A percentile compares a stretch with the other conserved stretches of the same genome.
phyloP scores from a whole-genome alignment of 2,329 filamentous ascomycete species.

The Emmonsia crescens region DNA sequence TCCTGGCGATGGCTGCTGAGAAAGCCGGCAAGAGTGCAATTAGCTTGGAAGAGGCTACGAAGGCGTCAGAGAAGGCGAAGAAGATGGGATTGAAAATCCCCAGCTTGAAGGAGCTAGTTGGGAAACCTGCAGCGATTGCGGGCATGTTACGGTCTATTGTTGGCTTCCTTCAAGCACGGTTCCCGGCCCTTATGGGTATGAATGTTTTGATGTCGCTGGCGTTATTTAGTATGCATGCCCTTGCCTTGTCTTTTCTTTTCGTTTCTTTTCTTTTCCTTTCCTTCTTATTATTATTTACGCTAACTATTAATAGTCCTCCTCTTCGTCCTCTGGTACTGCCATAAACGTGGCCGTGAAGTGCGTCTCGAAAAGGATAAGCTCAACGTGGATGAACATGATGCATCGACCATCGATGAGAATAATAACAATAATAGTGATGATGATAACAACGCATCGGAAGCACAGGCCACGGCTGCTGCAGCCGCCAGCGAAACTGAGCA shows the following conservation, averaged over 20 bases:
- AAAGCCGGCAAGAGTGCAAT: conserved; percentile 51
- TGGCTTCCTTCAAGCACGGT: conserved; percentile 72
- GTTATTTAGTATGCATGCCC: conserved; percentile 58
- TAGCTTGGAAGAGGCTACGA: conserved; percentile 41
- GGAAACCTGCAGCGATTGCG: conserved; percentile 76
- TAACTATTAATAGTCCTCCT: conserved; percentile 55
- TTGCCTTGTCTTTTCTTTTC: background rate
- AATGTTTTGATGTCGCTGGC: conserved; percentile 87
- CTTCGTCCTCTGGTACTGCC: conserved; percentile 95
- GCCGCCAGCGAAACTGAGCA: conserved; percentile 13
- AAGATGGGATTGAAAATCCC: conserved; percentile 58
- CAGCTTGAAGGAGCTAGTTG: conserved; percentile 66
- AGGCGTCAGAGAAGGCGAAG: conserved; percentile 48
- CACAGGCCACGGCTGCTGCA: conserved; percentile 31
- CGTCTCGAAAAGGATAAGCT: conserved; percentile 55
- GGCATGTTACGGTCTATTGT: conserved; percentile 83
- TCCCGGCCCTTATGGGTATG: conserved; percentile 82
- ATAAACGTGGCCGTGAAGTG: conserved; percentile 83
- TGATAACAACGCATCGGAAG: conserved; percentile 22
- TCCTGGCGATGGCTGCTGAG: conserved; percentile 68
- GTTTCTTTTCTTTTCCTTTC: background rate
- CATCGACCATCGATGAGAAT: conserved; percentile 14
- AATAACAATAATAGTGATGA: background rate
- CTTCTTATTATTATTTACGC: background rate
- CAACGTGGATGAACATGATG: conserved; percentile 26